Evolutionary conservation across 73 alveolate species (phyloP).

Genomic region (Halteria grandinella): DNA sequence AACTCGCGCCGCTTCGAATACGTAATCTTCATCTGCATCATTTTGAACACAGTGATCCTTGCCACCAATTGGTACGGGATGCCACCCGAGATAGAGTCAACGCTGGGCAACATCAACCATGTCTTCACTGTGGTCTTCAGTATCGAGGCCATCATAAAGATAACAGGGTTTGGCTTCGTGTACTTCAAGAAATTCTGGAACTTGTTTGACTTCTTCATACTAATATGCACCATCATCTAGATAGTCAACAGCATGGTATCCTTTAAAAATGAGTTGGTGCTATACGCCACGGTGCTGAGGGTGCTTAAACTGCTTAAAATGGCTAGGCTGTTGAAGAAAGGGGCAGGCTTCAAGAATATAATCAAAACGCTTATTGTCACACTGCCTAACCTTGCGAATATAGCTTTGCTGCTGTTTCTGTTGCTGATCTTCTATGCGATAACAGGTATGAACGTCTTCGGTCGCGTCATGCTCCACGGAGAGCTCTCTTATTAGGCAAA

Average conservation of each 20-base stretch:
- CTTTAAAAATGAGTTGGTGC: not conserved
- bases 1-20: conserved; percentile 63
- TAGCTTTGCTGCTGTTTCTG: conserved; percentile 38
- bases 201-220: conserved; percentile 58
- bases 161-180: conserved; percentile 40
- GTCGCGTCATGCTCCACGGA: conserved; percentile 31
- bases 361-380: conserved; percentile 57
- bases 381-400: conserved; percentile 65
- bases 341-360: conserved; percentile 49
- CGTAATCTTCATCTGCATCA: conserved; percentile 63
- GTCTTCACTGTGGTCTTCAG: conserved; percentile 57
- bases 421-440: conserved; percentile 39
- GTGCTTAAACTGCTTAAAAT: conserved; percentile 45
- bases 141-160: conserved; percentile 57
- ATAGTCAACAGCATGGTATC: not conserved
- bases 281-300: conserved; percentile 53
- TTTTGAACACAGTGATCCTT: conserved; percentile 54
- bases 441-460: conserved; percentile 50
- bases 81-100: not conserved
- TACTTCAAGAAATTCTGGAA: conserved; percentile 71
- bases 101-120: conserved; percentile 16
- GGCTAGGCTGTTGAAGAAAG: conserved; percentile 50
- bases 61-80: conserved; percentile 63
- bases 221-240: conserved; percentile 40
- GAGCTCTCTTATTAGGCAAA: conserved; percentile 40